Evolutionary conservation across 1,139 yeast genomes (phyloP), one percentile per base, ranked within the genome.

Genomic region (Diutina pseudorugosa): DNA sequence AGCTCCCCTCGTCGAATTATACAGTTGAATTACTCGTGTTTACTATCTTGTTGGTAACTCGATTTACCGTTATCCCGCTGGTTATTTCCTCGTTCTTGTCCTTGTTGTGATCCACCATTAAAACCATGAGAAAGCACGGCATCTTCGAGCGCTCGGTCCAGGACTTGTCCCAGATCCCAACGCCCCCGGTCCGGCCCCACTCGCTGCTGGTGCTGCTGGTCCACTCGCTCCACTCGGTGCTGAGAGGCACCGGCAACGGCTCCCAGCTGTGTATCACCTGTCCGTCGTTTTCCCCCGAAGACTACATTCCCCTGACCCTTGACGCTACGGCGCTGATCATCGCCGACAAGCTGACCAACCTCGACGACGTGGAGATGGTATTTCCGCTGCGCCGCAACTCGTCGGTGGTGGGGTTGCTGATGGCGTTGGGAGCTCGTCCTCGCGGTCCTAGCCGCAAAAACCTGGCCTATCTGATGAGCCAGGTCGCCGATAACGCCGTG

Each of bases 251-350:
- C 51, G 47, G 49, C 41, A 16, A 41, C 16, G 44, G 56, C 50
- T 54, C 60, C 59, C 54, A 57, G 51, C 49, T 50, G 51, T 18
- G 62, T 49, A 14, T 14, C 14, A 30, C 8, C 14, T 30, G 36
- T 14, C 55, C 57, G 9, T 51, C 25, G 36, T 50, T 52, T 43
- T 50, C 66, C 50, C 59, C 67, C 47, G 77, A 87, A 62, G 89
- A 87, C 65, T 80, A 72, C 59, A 85, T 87, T 51, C 90, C 95
- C 1, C 90, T 96, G 2, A 90, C 90, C 9, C 72, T 89, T 61
- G 95, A 87, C 61, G 91, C 91, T 9, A 77, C 91, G 25, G 79
- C 93, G 3, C 75, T 80, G 50, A 75, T 84, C 41, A 72, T 86
- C 52, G 75, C 76, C 47, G 83, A 80, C 59, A 69, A 76, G 47